Percentiles rank a stretch among this genome's conserved stretches.
Conservation (phyloP, 176 grass and related monocot species). For the Carex kokanica region DNA sequence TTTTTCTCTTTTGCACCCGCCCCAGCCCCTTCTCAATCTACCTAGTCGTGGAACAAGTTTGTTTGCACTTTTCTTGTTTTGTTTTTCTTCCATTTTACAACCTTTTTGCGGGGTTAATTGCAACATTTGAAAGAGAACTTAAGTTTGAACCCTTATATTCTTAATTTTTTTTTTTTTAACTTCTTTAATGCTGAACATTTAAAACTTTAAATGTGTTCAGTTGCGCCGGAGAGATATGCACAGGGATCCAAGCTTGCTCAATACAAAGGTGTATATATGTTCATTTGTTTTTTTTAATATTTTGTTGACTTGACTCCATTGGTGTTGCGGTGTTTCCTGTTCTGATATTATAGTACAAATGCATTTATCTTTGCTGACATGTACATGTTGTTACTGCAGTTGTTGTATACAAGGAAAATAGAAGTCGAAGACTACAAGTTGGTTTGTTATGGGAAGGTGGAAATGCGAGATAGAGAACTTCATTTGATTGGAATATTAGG, state of each 20-base stretch:
- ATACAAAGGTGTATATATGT: constrained; percentile 48
- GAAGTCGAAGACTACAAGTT: constrained; percentile 70
- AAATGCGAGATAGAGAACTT: constrained; percentile 50
- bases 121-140: background rate
- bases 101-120: background rate
- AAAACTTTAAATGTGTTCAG: constrained; percentile 39
- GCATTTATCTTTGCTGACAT: constrained; percentile 2
- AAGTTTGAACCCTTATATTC: background rate
- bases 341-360: background rate
- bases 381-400: constrained; percentile 38
- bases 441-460: constrained; percentile 52
- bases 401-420: constrained; percentile 59
- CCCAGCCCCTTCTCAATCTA: constrained; percentile 74
- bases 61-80: constrained; percentile 19
- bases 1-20: constrained; percentile 78
- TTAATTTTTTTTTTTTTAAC: background rate
- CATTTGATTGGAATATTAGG: constrained; percentile 67
- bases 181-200: constrained; percentile 6
- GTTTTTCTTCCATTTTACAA: background rate
- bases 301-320: background rate
- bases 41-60: constrained; percentile 77
- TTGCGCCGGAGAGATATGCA: constrained; percentile 46
- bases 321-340: constrained; percentile 15
- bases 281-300: background rate
- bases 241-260: constrained; percentile 35